These are phyloP conservation scores for Houttuynia cordata DNA, from an alignment of 164 flowering plant species.

Conservation along the genomic window DNA sequence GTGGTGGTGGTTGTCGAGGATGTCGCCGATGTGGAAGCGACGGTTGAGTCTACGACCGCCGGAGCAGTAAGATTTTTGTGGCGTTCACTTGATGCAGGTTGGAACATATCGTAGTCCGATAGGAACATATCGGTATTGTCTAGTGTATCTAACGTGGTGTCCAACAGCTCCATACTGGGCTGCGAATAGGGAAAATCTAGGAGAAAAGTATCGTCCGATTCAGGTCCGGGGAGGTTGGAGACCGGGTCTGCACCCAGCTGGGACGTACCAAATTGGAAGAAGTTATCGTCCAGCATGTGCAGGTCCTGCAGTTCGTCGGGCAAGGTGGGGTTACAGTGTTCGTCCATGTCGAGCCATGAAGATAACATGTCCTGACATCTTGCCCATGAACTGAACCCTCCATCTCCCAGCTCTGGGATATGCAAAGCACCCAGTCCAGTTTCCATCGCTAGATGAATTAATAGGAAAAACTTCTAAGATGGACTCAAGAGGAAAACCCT, in stretches of 20 bases:
- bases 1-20: neutral
- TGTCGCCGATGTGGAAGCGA: neutral
- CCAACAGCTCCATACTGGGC: neutral
- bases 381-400: neutral
- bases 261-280: conserved; percentile 3
- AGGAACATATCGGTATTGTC: neutral
- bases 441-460: conserved; percentile 1
- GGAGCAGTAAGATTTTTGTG: neutral
- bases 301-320: conserved; percentile 2
- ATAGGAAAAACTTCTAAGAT: too few species aligned
- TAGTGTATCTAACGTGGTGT: neutral
- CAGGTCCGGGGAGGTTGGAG: neutral
- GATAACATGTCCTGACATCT: neutral
- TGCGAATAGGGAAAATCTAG: conserved; percentile 1
- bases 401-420: conserved; percentile 6
- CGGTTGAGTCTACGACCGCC: conserved; percentile 2
- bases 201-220: neutral
- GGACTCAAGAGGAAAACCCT: too few species aligned
- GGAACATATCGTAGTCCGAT: neutral
- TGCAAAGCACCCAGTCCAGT: conserved; percentile 4
- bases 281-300: conserved; percentile 5
- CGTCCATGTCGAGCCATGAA: conserved; percentile 6
- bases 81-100: neutral
- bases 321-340: neutral
- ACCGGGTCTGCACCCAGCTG: neutral